phyloP scores from a whole-genome alignment of 2,329 filamentous ascomycete species.

The Colletotrichum orbiculare region DNA sequence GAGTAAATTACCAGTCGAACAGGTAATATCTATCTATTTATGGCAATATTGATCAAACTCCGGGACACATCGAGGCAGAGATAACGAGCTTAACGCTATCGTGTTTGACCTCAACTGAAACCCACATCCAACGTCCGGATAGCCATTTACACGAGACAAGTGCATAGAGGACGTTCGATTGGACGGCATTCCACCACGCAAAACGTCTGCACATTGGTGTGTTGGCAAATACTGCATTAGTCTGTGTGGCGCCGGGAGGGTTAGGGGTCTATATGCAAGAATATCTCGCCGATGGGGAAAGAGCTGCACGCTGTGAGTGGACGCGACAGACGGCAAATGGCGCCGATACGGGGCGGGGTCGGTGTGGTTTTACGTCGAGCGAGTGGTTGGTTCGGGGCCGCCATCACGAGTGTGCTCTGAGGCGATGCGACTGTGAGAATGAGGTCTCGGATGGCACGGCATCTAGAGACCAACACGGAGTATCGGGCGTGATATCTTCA shows the following conservation, averaged over 20 bases:
- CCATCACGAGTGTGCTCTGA: neutral
- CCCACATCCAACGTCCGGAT: neutral
- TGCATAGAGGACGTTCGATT: slow-evolving; percentile 20
- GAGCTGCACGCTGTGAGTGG: slow-evolving; percentile 23
- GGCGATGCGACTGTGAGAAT: too few relatives aligned
- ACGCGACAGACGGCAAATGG: neutral
- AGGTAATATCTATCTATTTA: too few relatives aligned
- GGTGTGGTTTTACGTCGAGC: slow-evolving; percentile 4
- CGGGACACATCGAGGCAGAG: too few relatives aligned
- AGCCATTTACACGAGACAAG: neutral
- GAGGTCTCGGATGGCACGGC: too few relatives aligned
- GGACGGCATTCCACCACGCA: slow-evolving; percentile 13
- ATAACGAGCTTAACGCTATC: too few relatives aligned
- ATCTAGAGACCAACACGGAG: too few relatives aligned
- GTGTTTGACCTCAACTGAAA: slow-evolving; percentile 16
- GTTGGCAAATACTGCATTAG: neutral
- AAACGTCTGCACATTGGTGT: neutral
- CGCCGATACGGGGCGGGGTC: slow-evolving; percentile 1
- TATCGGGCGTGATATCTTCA: too few relatives aligned
- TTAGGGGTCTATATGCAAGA: slow-evolving; percentile 23
- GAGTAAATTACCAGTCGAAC: neutral
- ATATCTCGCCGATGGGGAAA: slow-evolving; percentile 9
- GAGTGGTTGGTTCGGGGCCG: slow-evolving; percentile 14
- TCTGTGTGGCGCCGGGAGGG: slow-evolving; percentile 22
- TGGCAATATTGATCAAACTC: too few relatives aligned